Base-by-base conservation (phyloP, 2,329 filamentous ascomycete species). In the Rhinocladiella mackenziei region DNA sequence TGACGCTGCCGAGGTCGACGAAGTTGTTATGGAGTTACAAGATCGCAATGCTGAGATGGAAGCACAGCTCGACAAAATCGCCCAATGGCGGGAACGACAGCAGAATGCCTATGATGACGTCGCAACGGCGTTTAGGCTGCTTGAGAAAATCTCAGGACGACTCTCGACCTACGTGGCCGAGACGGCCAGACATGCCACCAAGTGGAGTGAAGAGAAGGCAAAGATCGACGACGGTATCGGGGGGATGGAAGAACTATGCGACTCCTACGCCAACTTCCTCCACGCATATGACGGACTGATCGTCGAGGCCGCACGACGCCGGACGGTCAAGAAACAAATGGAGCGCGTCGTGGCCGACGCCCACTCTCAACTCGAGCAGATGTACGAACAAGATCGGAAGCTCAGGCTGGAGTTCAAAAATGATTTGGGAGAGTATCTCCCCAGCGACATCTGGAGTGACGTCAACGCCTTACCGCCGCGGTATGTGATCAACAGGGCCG, bases 211-310 rank as follows among this genome's bases (percentile, higher is more conserved):
- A 47, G 87, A 94, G 54, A 81, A 83, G 53, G 75, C 78, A 3
- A 75, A 74, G 13, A 85, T 97, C 17, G 72, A 75, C 25, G 72
- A 68, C 11, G 84, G 81, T 56, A 77, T 95, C 29, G 70, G 75
- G 7, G 87, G 94, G 58, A 83, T 97, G 65, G 80, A 84, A 39
- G 78, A 80, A 15, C 77, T 96, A 57, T 76, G 81, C 8, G 72
- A 78, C n/a, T 87, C 96, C 57, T 97, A 96, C 64, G 84, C 91
- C 49, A 82, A 84, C 13, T 98, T 97, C 58, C 75, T 86, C 14
- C 77, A 80, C 39, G 87, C 89, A 0, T 97, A 98, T 60, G 84
- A 88, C 55, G 81, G 83, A 14, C 71, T 98, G 9, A 76, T 96
- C 17, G 75, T 94, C 1, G 92, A 98, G 63, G 83, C 89, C 4